phyloP scores from a whole-genome alignment of 176 grass and related monocot species.

The Leersia perrieri region DNA sequence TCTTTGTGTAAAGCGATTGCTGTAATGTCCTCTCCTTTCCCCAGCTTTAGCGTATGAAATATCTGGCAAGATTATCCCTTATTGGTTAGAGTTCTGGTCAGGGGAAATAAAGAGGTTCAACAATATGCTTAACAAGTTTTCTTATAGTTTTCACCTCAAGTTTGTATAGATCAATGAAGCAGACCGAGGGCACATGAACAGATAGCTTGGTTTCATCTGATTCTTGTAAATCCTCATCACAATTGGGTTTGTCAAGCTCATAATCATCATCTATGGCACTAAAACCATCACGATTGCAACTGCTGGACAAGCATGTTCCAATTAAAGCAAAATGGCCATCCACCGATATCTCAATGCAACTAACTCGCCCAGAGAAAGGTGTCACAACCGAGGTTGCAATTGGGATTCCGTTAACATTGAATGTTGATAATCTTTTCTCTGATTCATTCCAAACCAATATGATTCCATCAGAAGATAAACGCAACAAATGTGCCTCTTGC shows the following conservation, averaged over 20 bases:
- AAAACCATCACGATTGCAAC: slow-evolving; percentile 29
- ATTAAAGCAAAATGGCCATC: slow-evolving; percentile 86
- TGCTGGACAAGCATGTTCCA: slow-evolving; percentile 48
- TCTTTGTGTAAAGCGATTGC: slow-evolving; percentile 78
- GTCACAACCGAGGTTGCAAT: slow-evolving; percentile 55
- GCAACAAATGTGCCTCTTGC: slow-evolving; percentile 55
- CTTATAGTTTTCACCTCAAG: slow-evolving; percentile 66
- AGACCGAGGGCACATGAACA: slow-evolving; percentile 74
- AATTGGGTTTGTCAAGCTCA: slow-evolving; percentile 25
- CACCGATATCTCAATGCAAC: slow-evolving; percentile 80
- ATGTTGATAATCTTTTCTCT: slow-evolving; percentile 73
- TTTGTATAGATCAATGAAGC: slow-evolving; percentile 85
- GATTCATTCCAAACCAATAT: slow-evolving; percentile 78
- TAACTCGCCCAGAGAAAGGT: slow-evolving; percentile 65
- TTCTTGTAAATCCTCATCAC: slow-evolving; percentile 26
- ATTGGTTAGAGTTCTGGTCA: slow-evolving; percentile 26
- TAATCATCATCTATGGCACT: slow-evolving; percentile 32
- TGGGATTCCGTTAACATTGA: slow-evolving; percentile 83
- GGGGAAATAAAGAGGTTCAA: slow-evolving; percentile 8
- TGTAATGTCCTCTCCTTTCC: slow-evolving; percentile 68
- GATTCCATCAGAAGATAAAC: slow-evolving; percentile 88
- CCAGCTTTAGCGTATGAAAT: slow-evolving; percentile 66
- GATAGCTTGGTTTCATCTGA: slow-evolving; percentile 39
- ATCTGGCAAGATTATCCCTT: slow-evolving; percentile 47
- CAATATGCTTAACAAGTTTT: slow-evolving; percentile 2